Percentiles rank a stretch among this genome's conserved stretches.
Evolutionary conservation across 2,329 filamentous ascomycete genomes (phyloP).

Genomic region (Aspergillus sp.): DNA sequence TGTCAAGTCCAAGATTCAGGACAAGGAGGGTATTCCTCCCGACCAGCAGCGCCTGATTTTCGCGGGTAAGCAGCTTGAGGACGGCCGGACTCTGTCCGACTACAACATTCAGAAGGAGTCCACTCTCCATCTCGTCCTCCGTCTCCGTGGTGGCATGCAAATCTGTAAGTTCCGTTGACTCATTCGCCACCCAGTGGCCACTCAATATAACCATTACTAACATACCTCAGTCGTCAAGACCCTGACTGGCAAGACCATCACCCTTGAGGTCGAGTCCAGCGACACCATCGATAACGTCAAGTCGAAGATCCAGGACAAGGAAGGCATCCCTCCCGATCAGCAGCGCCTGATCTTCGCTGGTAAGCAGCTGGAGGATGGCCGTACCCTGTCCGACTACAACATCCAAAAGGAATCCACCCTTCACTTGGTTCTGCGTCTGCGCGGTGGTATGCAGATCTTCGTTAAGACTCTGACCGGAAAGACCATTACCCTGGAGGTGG

Average conservation of each 20-base stretch:
- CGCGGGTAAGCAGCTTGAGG: slow-evolving; percentile 58
- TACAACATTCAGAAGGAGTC: slow-evolving; percentile 61
- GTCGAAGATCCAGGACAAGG: slow-evolving; percentile 96
- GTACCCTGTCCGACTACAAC: slow-evolving; percentile 88
- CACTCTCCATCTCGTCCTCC: slow-evolving; percentile 72
- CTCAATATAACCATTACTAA: neutral
- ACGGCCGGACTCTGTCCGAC: slow-evolving; percentile 54
- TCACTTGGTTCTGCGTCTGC: slow-evolving; percentile 80
- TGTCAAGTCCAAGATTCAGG: slow-evolving; percentile 59
- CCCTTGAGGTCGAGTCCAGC: slow-evolving; percentile 64
- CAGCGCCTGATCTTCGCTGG: slow-evolving; percentile 95
- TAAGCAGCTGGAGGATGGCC: slow-evolving; percentile 94
- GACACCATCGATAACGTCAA: slow-evolving; percentile 97
- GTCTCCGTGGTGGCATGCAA: slow-evolving; percentile 63
- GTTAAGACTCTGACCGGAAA: slow-evolving; percentile 69
- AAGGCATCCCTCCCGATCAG: slow-evolving; percentile 93
- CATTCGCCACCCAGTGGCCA: slow-evolving; percentile 6
- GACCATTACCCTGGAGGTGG: slow-evolving; percentile 90
- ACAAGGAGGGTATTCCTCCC: slow-evolving; percentile 59
- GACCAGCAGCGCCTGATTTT: slow-evolving; percentile 60
- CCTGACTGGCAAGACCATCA: slow-evolving; percentile 63
- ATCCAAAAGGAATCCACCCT: slow-evolving; percentile 91
- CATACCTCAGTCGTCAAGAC: slow-evolving; percentile 53
- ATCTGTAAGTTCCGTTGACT: slow-evolving; percentile 53
- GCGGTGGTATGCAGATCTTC: slow-evolving; percentile 69